phyloP scores from a whole-genome alignment of 2,329 filamentous ascomycete species.

The Venturia oleaginea region DNA sequence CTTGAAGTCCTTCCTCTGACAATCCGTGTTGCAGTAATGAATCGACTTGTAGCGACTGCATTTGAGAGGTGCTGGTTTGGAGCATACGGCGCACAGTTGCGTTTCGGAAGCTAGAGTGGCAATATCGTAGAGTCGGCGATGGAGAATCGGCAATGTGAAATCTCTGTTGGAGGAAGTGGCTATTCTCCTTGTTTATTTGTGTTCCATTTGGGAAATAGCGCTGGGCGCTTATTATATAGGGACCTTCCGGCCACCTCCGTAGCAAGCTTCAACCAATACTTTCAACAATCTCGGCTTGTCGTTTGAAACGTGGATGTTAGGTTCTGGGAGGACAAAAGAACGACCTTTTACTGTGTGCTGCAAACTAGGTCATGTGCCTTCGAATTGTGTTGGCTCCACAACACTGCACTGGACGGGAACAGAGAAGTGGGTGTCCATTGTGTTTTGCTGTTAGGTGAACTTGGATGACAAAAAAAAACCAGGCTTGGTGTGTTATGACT shows the following conservation, averaged over 20 bases:
- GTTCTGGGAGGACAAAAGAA: too few relatives aligned
- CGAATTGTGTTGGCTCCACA: neutral
- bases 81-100: neutral
- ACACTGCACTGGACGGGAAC: neutral
- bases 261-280: too few relatives aligned
- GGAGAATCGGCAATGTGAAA: neutral
- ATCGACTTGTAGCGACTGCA: constrained; percentile 14
- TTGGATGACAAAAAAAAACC: too few relatives aligned
- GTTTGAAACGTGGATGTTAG: neutral
- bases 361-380: neutral
- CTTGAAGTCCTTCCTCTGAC: constrained; percentile 14
- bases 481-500: too few relatives aligned
- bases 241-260: too few relatives aligned
- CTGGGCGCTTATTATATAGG: too few relatives aligned
- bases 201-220: too few relatives aligned
- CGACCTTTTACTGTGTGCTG: neutral
- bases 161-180: too few relatives aligned
- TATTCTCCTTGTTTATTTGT: too few relatives aligned
- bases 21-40: constrained; percentile 15
- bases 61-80: neutral
- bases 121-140: neutral
- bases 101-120: neutral
- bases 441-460: too few relatives aligned
- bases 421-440: neutral
- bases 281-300: too few relatives aligned